A percentile compares a stretch with the other conserved stretches of the same genome.
These are phyloP conservation scores for Talaromyces trachyspermus DNA, from an alignment of 495 filamentous ascomycete genomes.

Conservation along the genomic window DNA sequence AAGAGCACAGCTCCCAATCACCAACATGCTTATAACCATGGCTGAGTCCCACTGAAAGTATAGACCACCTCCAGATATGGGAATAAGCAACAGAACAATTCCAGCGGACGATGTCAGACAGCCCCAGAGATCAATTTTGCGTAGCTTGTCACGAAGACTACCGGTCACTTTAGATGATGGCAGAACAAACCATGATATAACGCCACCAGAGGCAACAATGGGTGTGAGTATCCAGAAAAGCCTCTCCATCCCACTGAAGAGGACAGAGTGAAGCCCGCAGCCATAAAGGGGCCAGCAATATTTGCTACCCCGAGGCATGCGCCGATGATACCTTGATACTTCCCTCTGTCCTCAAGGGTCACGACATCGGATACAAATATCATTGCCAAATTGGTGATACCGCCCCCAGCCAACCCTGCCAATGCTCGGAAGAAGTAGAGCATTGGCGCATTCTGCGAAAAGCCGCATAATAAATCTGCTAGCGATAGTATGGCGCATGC, in stretches of 20 bases:
- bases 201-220: too few relatives aligned
- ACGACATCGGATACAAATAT: slow-evolving; percentile 44
- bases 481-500: slow-evolving; percentile 41
- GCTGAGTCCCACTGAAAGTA: slow-evolving; percentile 53
- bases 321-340: slow-evolving; percentile 38
- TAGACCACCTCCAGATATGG: slow-evolving; percentile 54
- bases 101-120: too few relatives aligned
- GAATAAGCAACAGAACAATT: slow-evolving; percentile 51
- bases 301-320: slow-evolving; percentile 34
- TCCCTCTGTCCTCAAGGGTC: slow-evolving; percentile 35
- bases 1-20: slow-evolving; percentile 37
- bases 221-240: too few relatives aligned
- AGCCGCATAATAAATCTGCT: slow-evolving; percentile 45
- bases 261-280: too few relatives aligned
- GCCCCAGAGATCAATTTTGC: too few relatives aligned
- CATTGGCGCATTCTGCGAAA: slow-evolving; percentile 40
- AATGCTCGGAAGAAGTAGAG: slow-evolving; percentile 48
- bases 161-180: too few relatives aligned
- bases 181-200: too few relatives aligned
- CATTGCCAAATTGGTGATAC: slow-evolving; percentile 41
- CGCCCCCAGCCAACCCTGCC: slow-evolving; percentile 47
- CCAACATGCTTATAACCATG: slow-evolving; percentile 55
- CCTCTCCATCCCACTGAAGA: too few relatives aligned
- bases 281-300: slow-evolving; percentile 36
- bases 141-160: too few relatives aligned